Conservation (phyloP, 768 basidiomycete genomes). For the Rhodotorula toruloides region DNA sequence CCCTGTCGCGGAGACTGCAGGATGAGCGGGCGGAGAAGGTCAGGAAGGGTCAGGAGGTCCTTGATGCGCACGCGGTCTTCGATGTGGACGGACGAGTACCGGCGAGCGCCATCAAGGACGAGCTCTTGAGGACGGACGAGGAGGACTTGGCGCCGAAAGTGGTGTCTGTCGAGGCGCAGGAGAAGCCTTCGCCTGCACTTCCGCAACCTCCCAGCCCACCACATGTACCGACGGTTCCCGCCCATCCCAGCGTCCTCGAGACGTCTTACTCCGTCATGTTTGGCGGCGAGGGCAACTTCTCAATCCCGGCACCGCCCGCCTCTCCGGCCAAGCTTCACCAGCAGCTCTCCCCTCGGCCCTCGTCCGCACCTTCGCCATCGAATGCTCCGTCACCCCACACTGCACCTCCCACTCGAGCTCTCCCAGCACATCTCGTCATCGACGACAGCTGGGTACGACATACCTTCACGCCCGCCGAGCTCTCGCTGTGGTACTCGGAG, state of each 20-base stretch:
- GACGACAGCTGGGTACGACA: too few relatives aligned
- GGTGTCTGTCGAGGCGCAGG: neutral
- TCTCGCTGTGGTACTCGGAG: constrained; percentile 44
- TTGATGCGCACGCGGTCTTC: constrained; percentile 33
- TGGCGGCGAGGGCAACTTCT: too few relatives aligned
- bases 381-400: constrained; percentile 39
- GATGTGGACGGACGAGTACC: neutral
- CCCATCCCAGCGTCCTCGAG: too few relatives aligned
- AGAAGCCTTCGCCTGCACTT: neutral
- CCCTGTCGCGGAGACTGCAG: neutral
- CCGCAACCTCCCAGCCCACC: neutral
- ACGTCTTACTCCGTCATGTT: too few relatives aligned
- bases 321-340: too few relatives aligned
- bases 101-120: neutral
- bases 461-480: constrained; percentile 38
- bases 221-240: too few relatives aligned
- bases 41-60: neutral
- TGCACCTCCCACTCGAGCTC: constrained; percentile 5
- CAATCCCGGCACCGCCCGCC: too few relatives aligned
- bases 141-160: neutral
- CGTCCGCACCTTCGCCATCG: constrained; percentile 35
- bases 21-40: constrained; percentile 26
- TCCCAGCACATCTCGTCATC: constrained; percentile 9
- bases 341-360: constrained; percentile 9
- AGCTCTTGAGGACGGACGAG: neutral